Evolutionary conservation across 352 stramenopile species (phyloP), one percentile per base, ranked within the genome.

Genomic region (Pythium diclinum): DNA sequence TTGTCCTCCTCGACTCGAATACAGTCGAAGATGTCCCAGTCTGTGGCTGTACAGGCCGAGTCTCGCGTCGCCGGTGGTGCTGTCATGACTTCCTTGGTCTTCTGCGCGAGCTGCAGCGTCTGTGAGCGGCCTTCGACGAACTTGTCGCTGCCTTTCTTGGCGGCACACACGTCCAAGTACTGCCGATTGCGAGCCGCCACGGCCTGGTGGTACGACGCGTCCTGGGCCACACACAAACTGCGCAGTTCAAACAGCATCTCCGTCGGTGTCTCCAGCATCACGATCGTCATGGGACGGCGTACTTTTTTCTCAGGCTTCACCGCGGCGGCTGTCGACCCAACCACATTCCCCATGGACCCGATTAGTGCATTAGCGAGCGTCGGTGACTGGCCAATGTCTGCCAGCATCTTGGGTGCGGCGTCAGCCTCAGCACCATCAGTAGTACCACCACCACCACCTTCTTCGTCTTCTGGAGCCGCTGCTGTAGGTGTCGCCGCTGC

Each of bases 21-120:
- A 47, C 76, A 88, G 67, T 96, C 88, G 47, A 85, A 94, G 58
- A 96, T 96, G 64, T 95, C 88, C 87, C 87, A 96, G 58, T 90
- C 76, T 1, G 87, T 95, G 2, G 85, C 85, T 42, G 81, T 75
- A 61, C 80, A 89, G 10, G 86, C 79, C 30, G 73, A 83, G 69
- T 92, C 82, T 21, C 78, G 74, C 34, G 86, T 94, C n/a, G 82
- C 77, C 2, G 86, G 83, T 0, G 88, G 87, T 2, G 79, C 78
- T 10, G 85, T 88, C 86, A 92, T 91, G 10, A 95, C 87, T 46
- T 91, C 81, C 42, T 94, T 96, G 16, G 75, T 81, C 54, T 92
- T 92, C 56, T 91, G 81, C 0, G 85, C 81, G 10, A 92, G 72
- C 59, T 95, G 81, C 23, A 91, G 59, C 17, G 85, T 93, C 65